Conservation (phyloP, 202 grass and related monocot species). For the Zoysia matrella region DNA sequence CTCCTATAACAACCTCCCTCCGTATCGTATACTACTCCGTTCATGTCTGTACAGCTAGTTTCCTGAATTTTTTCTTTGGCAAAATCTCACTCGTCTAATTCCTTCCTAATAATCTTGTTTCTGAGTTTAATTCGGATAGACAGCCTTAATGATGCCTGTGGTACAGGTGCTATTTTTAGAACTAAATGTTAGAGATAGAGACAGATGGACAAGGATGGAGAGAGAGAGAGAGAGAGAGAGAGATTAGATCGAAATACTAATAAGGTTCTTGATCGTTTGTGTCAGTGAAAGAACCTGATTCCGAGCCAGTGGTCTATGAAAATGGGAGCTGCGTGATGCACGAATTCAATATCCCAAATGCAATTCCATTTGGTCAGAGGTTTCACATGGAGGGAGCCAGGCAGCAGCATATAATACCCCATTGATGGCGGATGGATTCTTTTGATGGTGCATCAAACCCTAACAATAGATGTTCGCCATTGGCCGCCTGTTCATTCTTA, state of each 20-base stretch:
- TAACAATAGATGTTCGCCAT: constrained; percentile 26
- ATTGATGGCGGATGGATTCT: constrained; percentile 42
- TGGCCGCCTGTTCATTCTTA: background rate
- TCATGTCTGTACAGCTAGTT: constrained; percentile 41
- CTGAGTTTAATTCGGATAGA: constrained; percentile 28
- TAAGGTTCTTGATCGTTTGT: constrained; percentile 41
- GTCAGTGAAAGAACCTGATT: constrained; percentile 25
- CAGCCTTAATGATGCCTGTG: constrained; percentile 21
- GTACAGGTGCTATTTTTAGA: constrained; percentile 25
- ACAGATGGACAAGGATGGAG: background rate
- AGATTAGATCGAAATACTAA: background rate
- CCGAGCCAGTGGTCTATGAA: constrained; percentile 1
- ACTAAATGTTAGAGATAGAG: constrained; percentile 37
- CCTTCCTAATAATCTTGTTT: constrained; percentile 1
- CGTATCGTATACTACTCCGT: background rate
- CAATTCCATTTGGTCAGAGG: constrained; percentile 61
- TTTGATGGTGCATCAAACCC: constrained; percentile 49
- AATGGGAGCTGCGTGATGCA: constrained; percentile 1
- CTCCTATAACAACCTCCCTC: constrained; percentile 28
- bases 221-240: background rate
- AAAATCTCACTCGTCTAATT: background rate
- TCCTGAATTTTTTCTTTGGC: constrained; percentile 26
- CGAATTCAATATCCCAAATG: constrained; percentile 41
- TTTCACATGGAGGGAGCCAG: constrained; percentile 55
- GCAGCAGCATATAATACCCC: constrained; percentile 9